Conservation (phyloP, 331 rosid species). For the Quercus lobata region DNA sequence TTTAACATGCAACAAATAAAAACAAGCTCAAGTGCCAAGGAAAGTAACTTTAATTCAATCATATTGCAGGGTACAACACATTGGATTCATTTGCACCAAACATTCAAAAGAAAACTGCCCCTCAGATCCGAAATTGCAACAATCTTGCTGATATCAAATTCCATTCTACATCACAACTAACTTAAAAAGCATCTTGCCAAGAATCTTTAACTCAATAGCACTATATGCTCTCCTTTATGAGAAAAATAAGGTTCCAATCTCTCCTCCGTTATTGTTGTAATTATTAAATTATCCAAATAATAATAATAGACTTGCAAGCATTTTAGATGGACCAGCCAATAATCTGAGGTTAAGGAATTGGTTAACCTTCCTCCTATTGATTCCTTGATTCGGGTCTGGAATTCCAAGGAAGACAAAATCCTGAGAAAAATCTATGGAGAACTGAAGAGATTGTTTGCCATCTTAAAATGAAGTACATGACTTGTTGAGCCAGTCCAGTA, state of each 20-base stretch:
- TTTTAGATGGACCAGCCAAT: neutral
- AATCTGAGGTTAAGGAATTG: neutral
- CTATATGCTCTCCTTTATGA: too few relatives aligned
- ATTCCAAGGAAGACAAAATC: neutral
- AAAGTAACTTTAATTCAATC: neutral
- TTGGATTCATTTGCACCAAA: neutral
- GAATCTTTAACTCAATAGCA: too few relatives aligned
- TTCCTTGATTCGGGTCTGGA: neutral
- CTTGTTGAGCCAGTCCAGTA: too few relatives aligned
- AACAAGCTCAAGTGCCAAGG: neutral
- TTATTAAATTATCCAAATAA: too few relatives aligned
- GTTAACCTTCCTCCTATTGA: neutral
- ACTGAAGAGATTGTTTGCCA: too few relatives aligned
- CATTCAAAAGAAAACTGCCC: neutral
- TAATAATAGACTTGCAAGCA: too few relatives aligned
- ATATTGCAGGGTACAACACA: neutral
- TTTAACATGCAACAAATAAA: neutral
- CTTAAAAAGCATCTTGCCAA: too few relatives aligned
- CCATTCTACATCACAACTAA: too few relatives aligned
- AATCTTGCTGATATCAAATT: neutral
- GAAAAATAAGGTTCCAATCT: too few relatives aligned
- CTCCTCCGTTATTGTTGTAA: too few relatives aligned
- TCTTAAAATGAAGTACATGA: too few relatives aligned
- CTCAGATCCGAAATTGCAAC: neutral
- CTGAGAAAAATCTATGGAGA: neutral